Conservation (phyloP, 129 eudicot species). For the Logfia minima region DNA sequence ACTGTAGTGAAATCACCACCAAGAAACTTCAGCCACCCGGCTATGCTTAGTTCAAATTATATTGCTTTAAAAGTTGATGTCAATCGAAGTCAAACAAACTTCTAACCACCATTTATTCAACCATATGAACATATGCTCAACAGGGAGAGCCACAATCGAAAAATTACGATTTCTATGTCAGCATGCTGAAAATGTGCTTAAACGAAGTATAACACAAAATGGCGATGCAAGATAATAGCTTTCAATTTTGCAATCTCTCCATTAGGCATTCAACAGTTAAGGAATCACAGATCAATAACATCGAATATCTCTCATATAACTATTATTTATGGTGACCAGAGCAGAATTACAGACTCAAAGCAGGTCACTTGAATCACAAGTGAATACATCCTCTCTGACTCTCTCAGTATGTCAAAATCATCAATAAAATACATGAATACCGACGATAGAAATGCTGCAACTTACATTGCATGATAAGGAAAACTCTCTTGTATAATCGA, state of each 20-base stretch:
- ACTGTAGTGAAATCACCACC: background rate
- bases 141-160: background rate
- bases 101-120: slow-evolving; percentile 7
- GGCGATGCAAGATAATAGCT: background rate
- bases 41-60: background rate
- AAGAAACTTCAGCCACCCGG: background rate
- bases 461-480: slow-evolving; percentile 94
- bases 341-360: background rate
- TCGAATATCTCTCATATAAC: background rate
- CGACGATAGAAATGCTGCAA: background rate
- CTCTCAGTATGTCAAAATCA: too few relatives aligned
- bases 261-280: background rate
- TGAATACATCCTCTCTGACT: background rate
- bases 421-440: too few relatives aligned
- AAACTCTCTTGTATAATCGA: slow-evolving; percentile 51
- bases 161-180: too few relatives aligned
- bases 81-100: background rate
- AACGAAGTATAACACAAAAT: background rate
- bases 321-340: background rate
- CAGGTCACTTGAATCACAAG: slow-evolving; percentile 52
- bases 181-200: background rate
- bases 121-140: slow-evolving; percentile 10
- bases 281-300: background rate
- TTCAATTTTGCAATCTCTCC: background rate
- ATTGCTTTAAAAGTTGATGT: background rate